Conservation (phyloP, 768 basidiomycete genomes). For the Leccinellum luteum region DNA sequence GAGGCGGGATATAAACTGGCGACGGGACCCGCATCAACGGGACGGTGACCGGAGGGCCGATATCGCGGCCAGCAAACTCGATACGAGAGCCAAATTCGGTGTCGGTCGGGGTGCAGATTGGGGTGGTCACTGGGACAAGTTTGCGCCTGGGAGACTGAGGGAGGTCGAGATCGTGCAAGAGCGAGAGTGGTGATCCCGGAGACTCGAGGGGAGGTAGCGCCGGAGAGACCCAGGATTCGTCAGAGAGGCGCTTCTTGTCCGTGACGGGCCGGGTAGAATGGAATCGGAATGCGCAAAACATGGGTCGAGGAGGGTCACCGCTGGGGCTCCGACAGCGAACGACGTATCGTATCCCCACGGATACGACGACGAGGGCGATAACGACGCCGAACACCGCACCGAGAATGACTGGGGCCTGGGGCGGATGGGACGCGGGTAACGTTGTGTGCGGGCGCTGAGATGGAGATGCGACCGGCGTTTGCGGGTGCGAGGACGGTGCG, state of each 20-base stretch:
- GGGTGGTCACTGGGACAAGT: slow-evolving; percentile 17
- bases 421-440: slow-evolving; percentile 1
- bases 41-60: not conserved
- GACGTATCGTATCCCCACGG: slow-evolving; percentile 7
- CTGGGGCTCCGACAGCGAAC: slow-evolving; percentile 10
- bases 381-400: slow-evolving; percentile 16
- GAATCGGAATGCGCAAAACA: slow-evolving; percentile 4
- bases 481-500: slow-evolving; percentile 8
- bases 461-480: slow-evolving; percentile 10
- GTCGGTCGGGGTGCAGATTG: slow-evolving; percentile 19
- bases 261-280: not conserved
- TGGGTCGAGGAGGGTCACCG: slow-evolving; percentile 5
- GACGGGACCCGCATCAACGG: slow-evolving; percentile 18
- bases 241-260: slow-evolving; percentile 22
- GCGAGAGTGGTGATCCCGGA: slow-evolving; percentile 6
- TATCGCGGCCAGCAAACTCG: not conserved
- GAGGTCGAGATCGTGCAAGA: slow-evolving; percentile 10
- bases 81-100: slow-evolving; percentile 17
- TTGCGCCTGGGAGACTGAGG: slow-evolving; percentile 11
- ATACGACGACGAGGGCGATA: slow-evolving; percentile 10
- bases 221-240: slow-evolving; percentile 27
- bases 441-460: slow-evolving; percentile 10
- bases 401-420: slow-evolving; percentile 14
- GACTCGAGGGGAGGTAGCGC: slow-evolving; percentile 4
- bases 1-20: slow-evolving; percentile 21